phyloP scores from a whole-genome alignment of 2,329 filamentous ascomycete species.

The Davidsoniella virescens region DNA sequence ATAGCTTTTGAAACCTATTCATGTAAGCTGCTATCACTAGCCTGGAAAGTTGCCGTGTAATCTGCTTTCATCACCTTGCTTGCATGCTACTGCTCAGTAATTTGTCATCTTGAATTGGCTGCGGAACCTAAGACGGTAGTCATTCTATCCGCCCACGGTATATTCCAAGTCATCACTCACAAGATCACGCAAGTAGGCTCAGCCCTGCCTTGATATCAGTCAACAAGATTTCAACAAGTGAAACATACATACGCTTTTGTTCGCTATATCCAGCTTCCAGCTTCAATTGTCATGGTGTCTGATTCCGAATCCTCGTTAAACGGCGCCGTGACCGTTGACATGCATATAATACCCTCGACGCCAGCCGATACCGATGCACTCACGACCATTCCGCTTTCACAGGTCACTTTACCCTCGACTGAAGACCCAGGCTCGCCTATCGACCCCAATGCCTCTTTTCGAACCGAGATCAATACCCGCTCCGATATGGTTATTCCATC shows the following conservation, averaged over 20 bases:
- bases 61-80: too few species aligned
- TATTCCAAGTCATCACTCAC: too few species aligned
- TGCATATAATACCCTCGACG: slow-evolving; percentile 1
- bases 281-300: slow-evolving; percentile 1
- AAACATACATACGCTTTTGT: too few species aligned
- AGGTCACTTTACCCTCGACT: slow-evolving; percentile 41
- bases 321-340: not conserved
- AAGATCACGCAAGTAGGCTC: too few species aligned
- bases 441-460: slow-evolving; percentile 32
- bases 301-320: slow-evolving; percentile 3
- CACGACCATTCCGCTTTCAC: slow-evolving; percentile 21
- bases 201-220: too few species aligned
- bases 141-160: too few species aligned
- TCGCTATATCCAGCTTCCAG: not conserved
- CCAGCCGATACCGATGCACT: slow-evolving; percentile 3
- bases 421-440: slow-evolving; percentile 37
- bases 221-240: too few species aligned
- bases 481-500: slow-evolving; percentile 35
- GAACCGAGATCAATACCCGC: slow-evolving; percentile 31
- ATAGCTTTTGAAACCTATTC: not conserved
- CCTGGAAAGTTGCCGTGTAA: too few species aligned
- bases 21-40: too few species aligned
- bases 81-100: too few species aligned
- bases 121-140: too few species aligned
- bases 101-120: too few species aligned